phyloP scores from a whole-genome alignment of 495 filamentous ascomycete genomes.

The Glarea lozoyensis region DNA sequence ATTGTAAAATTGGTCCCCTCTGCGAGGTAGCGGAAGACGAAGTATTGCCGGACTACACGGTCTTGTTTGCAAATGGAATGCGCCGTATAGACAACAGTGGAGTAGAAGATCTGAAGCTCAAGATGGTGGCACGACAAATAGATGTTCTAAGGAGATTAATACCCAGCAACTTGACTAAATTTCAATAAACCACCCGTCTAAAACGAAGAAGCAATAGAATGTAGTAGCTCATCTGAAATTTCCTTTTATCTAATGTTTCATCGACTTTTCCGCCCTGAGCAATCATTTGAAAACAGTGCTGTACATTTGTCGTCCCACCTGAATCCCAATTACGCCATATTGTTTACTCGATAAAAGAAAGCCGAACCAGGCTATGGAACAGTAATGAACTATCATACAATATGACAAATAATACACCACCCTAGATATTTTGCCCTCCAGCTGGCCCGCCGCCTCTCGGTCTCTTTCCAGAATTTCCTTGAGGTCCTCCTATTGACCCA shows the following conservation, averaged over 20 bases:
- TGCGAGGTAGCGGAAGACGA: constrained; percentile 43
- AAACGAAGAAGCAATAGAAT: too few species aligned
- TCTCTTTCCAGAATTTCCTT: constrained; percentile 39
- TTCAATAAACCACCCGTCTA: constrained; percentile 27
- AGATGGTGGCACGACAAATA: constrained; percentile 49
- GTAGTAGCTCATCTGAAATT: background rate
- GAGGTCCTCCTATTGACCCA: constrained; percentile 34
- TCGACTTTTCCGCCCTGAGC: too few species aligned
- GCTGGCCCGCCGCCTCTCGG: constrained; percentile 38
- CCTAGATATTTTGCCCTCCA: constrained; percentile 25
- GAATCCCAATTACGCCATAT: constrained; percentile 12
- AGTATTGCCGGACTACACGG: constrained; percentile 52
- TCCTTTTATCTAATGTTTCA: background rate
- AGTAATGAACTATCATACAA: constrained; percentile 14
- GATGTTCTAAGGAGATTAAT: constrained; percentile 55
- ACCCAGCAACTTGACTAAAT: constrained; percentile 53
- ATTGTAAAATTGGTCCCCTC: constrained; percentile 46
- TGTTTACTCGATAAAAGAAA: constrained; percentile 16
- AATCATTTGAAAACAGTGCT: too few species aligned
- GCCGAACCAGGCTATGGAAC: constrained; percentile 15
- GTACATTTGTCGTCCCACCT: too few species aligned
- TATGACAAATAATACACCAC: constrained; percentile 4
- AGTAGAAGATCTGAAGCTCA: constrained; percentile 42
- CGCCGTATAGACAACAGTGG: constrained; percentile 48
- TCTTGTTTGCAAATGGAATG: constrained; percentile 52